phyloP scores from a whole-genome alignment of 768 basidiomycete genomes.

The Lentinula detonsa region DNA sequence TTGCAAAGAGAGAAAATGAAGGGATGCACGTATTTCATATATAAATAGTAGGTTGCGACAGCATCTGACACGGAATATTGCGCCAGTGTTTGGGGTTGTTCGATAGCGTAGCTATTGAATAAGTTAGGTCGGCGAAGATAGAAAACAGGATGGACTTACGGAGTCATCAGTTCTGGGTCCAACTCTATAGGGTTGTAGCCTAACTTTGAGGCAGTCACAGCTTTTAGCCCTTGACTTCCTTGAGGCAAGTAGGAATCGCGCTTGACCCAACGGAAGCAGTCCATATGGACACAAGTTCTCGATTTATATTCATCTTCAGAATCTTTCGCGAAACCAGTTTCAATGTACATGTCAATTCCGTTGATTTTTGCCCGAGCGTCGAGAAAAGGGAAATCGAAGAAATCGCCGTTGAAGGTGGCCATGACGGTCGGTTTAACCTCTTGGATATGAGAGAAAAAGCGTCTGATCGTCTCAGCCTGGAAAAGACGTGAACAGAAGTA shows the following conservation, averaged over 20 bases:
- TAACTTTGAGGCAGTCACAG: constrained; percentile 92
- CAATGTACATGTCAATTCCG: constrained; percentile 94
- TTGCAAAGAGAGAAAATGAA: constrained; percentile 99
- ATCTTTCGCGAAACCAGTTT: constrained; percentile 91
- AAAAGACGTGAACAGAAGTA: neutral
- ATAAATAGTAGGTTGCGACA: constrained; percentile 98
- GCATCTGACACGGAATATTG: constrained; percentile 99
- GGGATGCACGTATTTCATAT: constrained; percentile 99
- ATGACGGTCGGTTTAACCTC: constrained; percentile 95
- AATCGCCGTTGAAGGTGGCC: constrained; percentile 98
- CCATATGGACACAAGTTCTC: constrained; percentile 92
- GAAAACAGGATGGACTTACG: constrained; percentile 48
- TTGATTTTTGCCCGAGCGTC: constrained; percentile 78
- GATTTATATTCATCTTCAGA: constrained; percentile 94
- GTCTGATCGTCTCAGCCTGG: constrained; percentile 72
- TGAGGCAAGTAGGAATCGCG: constrained; percentile 98
- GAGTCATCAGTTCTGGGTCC: constrained; percentile 98
- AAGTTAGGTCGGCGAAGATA: neutral
- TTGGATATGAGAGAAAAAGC: constrained; percentile 93
- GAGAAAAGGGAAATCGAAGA: constrained; percentile 98
- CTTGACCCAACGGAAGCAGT: constrained; percentile 99
- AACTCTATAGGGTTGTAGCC: constrained; percentile 97
- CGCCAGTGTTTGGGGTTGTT: constrained; percentile 90
- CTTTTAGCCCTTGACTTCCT: constrained; percentile 97
- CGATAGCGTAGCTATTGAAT: constrained; percentile 77